Evolutionary conservation across 2,329 filamentous ascomycete genomes (phyloP), one percentile per base, ranked within the genome.

Genomic region (Alternaria infectoria): DNA sequence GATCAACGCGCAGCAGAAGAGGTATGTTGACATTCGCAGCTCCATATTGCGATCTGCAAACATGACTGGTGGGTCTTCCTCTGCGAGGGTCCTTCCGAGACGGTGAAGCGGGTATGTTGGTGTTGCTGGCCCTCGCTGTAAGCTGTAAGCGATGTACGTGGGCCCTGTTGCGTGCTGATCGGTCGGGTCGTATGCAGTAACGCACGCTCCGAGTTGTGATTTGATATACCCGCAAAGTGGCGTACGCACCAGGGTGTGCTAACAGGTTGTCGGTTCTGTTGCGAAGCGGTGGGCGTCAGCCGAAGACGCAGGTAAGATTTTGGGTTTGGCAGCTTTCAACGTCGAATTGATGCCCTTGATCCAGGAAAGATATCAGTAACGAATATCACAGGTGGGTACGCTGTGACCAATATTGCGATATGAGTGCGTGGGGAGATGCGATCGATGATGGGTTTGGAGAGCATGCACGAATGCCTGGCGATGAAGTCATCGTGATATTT

Each of bases 1-100:
- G 26, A 79, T 36, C 40, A 79, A 69, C 12, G 76, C 71, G 47
- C 62, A 23, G 67, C 76, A 78, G 62, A 80, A 80, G 8, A 63
- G 55, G 52, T 75, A 67, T 10, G 73, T 67, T 50, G 64, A 63
- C 26, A 58, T 65, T 40, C 76, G 74, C 12, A 80, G 69, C 5
- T 62, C 57, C 25, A 60, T 55, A 49, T 55, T 70, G 25, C 64
- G 67, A 30, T 47, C 57, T 49, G 67, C 62, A 30, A 57, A 54
- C 68, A 72, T 71, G 55, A 40, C 30, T 51, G 28, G 45, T 26
- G 54, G 25, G 21, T 57, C 10, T 49, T 51, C 56, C 26, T 55
- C 26, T 23, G 49, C 21, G 28, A 54, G 15, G 43, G 19, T 36
- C 30, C 49, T 40, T 52, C 28, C 25, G 26, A 26, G 59, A 47